Evolutionary conservation across 75 land plant species (phyloP).

Genomic region (Isoetes taiwanensis): DNA sequence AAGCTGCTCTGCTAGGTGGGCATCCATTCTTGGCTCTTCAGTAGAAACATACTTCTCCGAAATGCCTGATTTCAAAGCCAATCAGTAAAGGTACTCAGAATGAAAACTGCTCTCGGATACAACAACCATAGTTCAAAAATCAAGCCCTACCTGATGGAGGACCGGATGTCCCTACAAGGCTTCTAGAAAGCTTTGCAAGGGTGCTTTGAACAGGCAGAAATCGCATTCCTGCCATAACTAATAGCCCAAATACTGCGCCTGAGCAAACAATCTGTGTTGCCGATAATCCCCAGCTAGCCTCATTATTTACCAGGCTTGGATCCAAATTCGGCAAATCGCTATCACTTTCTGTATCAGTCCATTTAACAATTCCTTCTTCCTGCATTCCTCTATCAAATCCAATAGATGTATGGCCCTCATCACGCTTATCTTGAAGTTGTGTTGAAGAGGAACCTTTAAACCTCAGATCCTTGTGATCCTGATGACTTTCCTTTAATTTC

Average conservation of each 20-base stretch:
- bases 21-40: constrained; percentile 68
- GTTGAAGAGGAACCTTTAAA: no score
- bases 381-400: not conserved
- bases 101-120: no score
- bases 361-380: no score
- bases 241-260: constrained; percentile 40
- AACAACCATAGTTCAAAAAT: no score
- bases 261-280: constrained; percentile 43
- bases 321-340: no score
- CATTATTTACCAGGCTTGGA: not conserved
- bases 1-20: constrained; percentile 58
- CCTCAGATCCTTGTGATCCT: no score
- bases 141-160: no score
- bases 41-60: constrained; percentile 8
- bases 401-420: not conserved
- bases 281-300: not conserved
- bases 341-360: no score
- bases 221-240: constrained; percentile 42
- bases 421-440: no score
- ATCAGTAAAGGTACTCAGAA: not conserved
- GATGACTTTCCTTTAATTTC: constrained; percentile 11
- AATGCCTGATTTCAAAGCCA: constrained; percentile 3
- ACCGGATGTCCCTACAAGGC: no score
- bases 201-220: constrained; percentile 9
- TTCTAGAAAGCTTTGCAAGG: not conserved